Percentiles rank a stretch among this genome's conserved stretches.
Evolutionary conservation across 768 basidiomycete species (phyloP).

Genomic region (Russula griseocarnosa): DNA sequence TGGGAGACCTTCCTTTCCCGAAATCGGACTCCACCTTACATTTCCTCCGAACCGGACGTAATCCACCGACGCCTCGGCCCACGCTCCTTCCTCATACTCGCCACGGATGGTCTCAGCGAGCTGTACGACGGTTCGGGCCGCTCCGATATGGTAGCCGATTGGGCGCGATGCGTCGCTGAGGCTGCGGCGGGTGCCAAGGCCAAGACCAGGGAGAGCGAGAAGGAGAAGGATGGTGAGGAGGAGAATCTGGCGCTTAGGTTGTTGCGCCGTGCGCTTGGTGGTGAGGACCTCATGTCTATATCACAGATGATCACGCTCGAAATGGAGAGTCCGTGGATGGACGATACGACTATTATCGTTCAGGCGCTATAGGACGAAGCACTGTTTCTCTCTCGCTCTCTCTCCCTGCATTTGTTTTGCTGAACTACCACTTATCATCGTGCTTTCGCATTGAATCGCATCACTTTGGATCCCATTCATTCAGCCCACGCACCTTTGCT

Average conservation of each 20-base stretch:
- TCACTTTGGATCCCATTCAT: background rate
- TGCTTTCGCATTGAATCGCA: background rate
- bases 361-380: conserved; percentile 34
- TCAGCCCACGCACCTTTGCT: background rate
- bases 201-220: conserved; percentile 1
- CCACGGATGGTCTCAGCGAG: conserved; percentile 47
- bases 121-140: conserved; percentile 37
- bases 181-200: conserved; percentile 16
- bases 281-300: conserved; percentile 38
- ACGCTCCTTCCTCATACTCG: conserved; percentile 39
- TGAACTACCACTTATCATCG: background rate
- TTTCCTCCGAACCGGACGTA: conserved; percentile 42
- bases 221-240: conserved; percentile 7
- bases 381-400: background rate
- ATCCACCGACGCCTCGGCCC: conserved; percentile 36
- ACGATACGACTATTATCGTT: conserved; percentile 47
- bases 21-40: conserved; percentile 46
- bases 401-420: background rate
- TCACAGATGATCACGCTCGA: conserved; percentile 47
- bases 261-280: conserved; percentile 43
- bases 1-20: conserved; percentile 35
- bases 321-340: conserved; percentile 49
- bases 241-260: conserved; percentile 42
- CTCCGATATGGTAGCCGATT: conserved; percentile 37
- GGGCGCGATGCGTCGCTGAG: conserved; percentile 37